Base-by-base conservation (phyloP, 495 filamentous ascomycete species). In the Parachaetomium inaequale region DNA sequence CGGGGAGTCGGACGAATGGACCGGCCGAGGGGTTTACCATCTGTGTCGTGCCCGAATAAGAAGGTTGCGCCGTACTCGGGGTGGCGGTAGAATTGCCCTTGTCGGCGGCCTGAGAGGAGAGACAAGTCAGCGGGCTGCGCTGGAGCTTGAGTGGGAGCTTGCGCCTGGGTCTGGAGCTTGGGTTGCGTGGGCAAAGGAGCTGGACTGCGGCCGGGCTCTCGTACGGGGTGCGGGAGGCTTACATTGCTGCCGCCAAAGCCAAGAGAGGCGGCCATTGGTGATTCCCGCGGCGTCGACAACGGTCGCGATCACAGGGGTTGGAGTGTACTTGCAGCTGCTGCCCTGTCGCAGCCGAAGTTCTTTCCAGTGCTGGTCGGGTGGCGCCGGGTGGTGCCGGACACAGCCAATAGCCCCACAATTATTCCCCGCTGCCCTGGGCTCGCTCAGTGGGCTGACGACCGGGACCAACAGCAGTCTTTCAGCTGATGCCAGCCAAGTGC, bases 181-280 rank as follows among this genome's bases (percentile, higher is more conserved):
- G 43, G 11, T 32, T 21, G 43, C 28, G 23, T 15, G 3, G 36
- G 36, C n/a, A n/a, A n/a, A n/a, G 36, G 36, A 15, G 36, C 17
- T 17, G 12, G 12, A 40, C 17, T 40, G 12, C 12, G 12, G 14
- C 6, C 17, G 29, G 14, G 42, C 25, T 49, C 11, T n/a, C 19
- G 46, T 5, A 10, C 8, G 21, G 46, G 3, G 10, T 2, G 17
- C 3, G 17, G n/a, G 17, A 52, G 23, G 21, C 67, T 65, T 66
- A 70, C 68, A 53, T 58, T 59, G 58, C 61, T 62, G 60, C 54
- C 60, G 61, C 46, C 60, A 6, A 62, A 45, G 51, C 56, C 50
- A 40, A 59, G 40, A 52, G 64, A 58, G 32, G 31, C 55, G 56
- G 67, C 57, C 67, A 69, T 69, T 57, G 45, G n/a, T 50, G 31